Percentiles rank a stretch among this genome's conserved stretches.
Conservation (phyloP, 2,329 filamentous ascomycete species). For the Bipolaris cookei region DNA sequence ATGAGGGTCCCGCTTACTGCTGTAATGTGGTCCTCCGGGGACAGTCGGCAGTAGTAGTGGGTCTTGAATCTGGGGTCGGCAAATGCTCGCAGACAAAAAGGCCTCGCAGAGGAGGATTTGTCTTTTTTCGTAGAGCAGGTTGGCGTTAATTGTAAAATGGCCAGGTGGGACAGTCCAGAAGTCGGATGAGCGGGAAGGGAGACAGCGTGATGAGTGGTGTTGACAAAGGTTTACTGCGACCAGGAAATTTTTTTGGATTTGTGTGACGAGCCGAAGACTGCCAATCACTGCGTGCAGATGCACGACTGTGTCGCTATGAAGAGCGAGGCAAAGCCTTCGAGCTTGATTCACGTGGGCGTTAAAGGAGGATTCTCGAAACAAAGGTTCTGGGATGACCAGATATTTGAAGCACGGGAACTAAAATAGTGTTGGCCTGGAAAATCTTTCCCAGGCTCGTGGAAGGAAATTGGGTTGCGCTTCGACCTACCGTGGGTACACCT, state of each 20-base stretch:
- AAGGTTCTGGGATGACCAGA: conserved; percentile 23
- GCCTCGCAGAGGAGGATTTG: background rate
- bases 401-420: conserved; percentile 44
- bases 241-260: conserved; percentile 1
- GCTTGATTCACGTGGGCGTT: conserved; percentile 18
- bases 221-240: conserved; percentile 14
- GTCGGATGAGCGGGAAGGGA: conserved; percentile 10
- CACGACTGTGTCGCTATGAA: conserved; percentile 35
- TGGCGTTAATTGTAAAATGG: background rate
- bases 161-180: conserved; percentile 1
- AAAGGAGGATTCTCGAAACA: conserved; percentile 22
- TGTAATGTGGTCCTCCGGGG: conserved; percentile 15
- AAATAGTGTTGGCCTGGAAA: conserved; percentile 39
- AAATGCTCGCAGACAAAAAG: conserved; percentile 3
- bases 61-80: conserved; percentile 10
- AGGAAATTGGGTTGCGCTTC: conserved; percentile 31
- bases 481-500: conserved; percentile 27
- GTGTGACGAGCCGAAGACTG: conserved; percentile 30
- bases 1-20: conserved; percentile 5
- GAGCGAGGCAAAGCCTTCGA: conserved; percentile 26
- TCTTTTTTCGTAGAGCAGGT: conserved; percentile 4
- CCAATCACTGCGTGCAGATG: conserved; percentile 37
- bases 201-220: conserved; percentile 20
- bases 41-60: conserved; percentile 13
- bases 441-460: conserved; percentile 34